Evolutionary conservation across 2,329 filamentous ascomycete species (phyloP).

Genomic region (Biscogniauxia marginata): DNA sequence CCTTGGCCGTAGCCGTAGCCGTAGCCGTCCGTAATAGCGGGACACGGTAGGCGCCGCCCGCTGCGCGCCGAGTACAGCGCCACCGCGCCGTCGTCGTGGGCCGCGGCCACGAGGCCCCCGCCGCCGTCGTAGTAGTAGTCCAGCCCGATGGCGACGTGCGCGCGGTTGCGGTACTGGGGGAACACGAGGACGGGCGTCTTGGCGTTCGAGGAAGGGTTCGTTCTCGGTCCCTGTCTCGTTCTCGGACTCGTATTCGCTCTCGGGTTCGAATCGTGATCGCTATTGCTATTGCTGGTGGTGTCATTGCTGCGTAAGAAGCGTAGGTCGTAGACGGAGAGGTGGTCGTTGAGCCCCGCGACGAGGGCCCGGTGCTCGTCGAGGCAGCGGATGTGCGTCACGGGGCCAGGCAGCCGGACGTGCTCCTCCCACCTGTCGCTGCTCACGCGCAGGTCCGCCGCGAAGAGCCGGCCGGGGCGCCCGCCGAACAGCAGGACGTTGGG

Average conservation of each 20-base stretch:
- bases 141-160: constrained; percentile 49
- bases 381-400: constrained; percentile 50
- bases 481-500: constrained; percentile 50
- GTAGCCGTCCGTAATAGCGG: no score
- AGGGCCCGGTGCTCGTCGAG: constrained; percentile 51
- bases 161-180: constrained; percentile 48
- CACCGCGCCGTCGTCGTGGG: constrained; percentile 49
- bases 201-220: no score
- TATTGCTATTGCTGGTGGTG: no score
- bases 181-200: constrained; percentile 47
- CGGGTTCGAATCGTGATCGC: neutral
- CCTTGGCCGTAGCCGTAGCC: no score
- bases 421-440: constrained; percentile 14
- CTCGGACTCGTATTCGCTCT: no score
- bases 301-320: no score
- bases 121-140: constrained; percentile 44
- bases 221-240: no score
- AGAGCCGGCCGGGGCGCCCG: constrained; percentile 47
- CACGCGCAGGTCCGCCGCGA: constrained; percentile 45
- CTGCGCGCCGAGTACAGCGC: constrained; percentile 49
- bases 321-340: constrained; percentile 56
- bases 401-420: constrained; percentile 35
- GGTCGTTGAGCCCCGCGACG: constrained; percentile 48
- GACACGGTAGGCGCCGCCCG: constrained; percentile 39
- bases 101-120: constrained; percentile 53